Conservation (phyloP, 2,329 filamentous ascomycete genomes). For the Tolypocladium tropicale region DNA sequence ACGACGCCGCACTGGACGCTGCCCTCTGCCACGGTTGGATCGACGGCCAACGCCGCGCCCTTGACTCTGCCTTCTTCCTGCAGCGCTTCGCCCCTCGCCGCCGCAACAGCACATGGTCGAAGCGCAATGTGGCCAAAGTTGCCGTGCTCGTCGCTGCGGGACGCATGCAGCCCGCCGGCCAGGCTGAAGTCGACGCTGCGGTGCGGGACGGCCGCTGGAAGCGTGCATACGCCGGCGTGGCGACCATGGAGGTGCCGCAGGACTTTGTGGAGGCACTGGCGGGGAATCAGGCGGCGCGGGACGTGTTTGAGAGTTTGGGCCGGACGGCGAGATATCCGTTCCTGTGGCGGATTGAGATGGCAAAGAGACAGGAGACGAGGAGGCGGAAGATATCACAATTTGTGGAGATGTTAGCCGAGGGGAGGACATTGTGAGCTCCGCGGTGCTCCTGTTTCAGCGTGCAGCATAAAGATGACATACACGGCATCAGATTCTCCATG, state of each 20-base stretch:
- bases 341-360: constrained; percentile 33
- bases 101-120: constrained; percentile 45
- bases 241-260: constrained; percentile 32
- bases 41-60: constrained; percentile 39
- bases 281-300: constrained; percentile 20
- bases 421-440: constrained; percentile 13
- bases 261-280: constrained; percentile 37
- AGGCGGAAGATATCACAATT: constrained; percentile 27
- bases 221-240: constrained; percentile 41
- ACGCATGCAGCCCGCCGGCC: constrained; percentile 37
- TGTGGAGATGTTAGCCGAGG: constrained; percentile 26
- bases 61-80: constrained; percentile 36
- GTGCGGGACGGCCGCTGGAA: constrained; percentile 49
- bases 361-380: constrained; percentile 24
- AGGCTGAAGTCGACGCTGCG: constrained; percentile 41
- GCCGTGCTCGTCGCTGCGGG: constrained; percentile 30
- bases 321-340: constrained; percentile 36
- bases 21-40: constrained; percentile 56
- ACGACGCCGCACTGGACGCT: constrained; percentile 41
- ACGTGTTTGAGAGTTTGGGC: constrained; percentile 31
- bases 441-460: no score
- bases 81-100: constrained; percentile 50
- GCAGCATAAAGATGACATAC: constrained; percentile 1
- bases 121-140: constrained; percentile 46
- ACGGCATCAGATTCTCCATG: neutral